Base-by-base conservation (phyloP, 202 grass and related monocot genomes). In the Hordeum pubiflorum region DNA sequence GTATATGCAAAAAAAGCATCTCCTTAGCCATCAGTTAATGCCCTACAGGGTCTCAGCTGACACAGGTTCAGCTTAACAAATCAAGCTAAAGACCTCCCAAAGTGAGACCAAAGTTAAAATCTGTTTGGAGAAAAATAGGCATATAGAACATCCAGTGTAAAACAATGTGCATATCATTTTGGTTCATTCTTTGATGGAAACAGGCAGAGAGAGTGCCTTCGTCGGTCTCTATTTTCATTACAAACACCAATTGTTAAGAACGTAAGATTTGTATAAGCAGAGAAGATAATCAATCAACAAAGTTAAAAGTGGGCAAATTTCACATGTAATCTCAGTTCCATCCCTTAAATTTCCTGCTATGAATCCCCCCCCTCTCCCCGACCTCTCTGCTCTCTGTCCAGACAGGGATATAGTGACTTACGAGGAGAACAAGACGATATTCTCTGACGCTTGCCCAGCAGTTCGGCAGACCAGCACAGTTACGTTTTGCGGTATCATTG, bases 381-480 rank as follows among this genome's bases (percentile, higher is more conserved):
- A 29, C 27, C 24, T 26, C 24, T 26, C 24, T 34, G 34, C 26
- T 62, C 26, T 62, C 12, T 69, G 7, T 15, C 20, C 23, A 81
- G 70, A 63, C 9, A 56, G 40, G 13, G 31, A 2, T 79, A 44
- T 3, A 29, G 14, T 67, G 60, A 58, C 41, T 50, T 91, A 91
- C 84, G 62, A 69, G 17, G 89, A 76, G 39, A 59, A 58, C 58
- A 91, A 23, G 17, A 71, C 61, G 3, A 89, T 85, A 55, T 81
- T 93, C 38, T 89, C 87, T 64, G 86, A 60, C 12, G 59, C 55
- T 31, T 76, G 86, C 58, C 91, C 91, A 39, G 80, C 65, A 62
- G 69, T 58, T 22, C 91, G 79, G 36, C 89, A 84, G 48, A 94
- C 68, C 58, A 87, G 68, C 67, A 94, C 86, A 34, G 89, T 91